phyloP scores from a whole-genome alignment of 2,329 filamentous ascomycete species.

The Tolypocladium capitatum region DNA sequence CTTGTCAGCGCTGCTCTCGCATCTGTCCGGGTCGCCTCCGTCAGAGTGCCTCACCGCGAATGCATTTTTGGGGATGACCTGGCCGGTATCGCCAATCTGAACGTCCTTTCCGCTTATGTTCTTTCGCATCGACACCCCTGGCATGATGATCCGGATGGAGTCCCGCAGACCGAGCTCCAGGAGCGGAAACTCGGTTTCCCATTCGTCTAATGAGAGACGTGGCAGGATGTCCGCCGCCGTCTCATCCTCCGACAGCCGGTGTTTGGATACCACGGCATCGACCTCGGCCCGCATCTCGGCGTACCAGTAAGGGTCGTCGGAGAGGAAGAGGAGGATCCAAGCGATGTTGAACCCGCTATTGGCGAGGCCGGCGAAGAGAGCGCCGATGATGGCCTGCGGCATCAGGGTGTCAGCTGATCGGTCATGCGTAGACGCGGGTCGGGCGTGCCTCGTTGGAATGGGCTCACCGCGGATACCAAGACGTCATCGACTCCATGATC shows the following conservation, averaged over 20 bases:
- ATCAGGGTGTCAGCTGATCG: neutral
- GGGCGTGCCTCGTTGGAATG: neutral
- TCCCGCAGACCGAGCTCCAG: conserved; percentile 40
- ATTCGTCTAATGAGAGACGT: conserved; percentile 34
- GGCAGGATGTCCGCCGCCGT: conserved; percentile 23
- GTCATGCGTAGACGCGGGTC: neutral
- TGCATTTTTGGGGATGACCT: conserved; percentile 34
- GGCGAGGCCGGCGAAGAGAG: conserved; percentile 42
- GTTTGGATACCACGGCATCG: conserved; percentile 25
- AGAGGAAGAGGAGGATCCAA: conserved; percentile 37
- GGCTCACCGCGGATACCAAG: conserved; percentile 27
- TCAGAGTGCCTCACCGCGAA: conserved; percentile 21
- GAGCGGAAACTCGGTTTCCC: conserved; percentile 40
- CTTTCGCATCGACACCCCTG: conserved; percentile 35
- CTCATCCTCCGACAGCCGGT: conserved; percentile 20
- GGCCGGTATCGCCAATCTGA: conserved; percentile 26
- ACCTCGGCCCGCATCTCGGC: conserved; percentile 32
- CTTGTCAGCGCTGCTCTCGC: neutral
- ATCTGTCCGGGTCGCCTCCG: neutral
- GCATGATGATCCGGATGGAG: conserved; percentile 34
- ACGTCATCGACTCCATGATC: conserved; percentile 33
- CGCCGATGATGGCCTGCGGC: conserved; percentile 34
- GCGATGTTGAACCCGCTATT: conserved; percentile 43
- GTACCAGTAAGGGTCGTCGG: conserved; percentile 32
- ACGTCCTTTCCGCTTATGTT: conserved; percentile 34